Evolutionary conservation across 352 stramenopile species (phyloP).

Genomic region (Saprolegnia parasitica): DNA sequence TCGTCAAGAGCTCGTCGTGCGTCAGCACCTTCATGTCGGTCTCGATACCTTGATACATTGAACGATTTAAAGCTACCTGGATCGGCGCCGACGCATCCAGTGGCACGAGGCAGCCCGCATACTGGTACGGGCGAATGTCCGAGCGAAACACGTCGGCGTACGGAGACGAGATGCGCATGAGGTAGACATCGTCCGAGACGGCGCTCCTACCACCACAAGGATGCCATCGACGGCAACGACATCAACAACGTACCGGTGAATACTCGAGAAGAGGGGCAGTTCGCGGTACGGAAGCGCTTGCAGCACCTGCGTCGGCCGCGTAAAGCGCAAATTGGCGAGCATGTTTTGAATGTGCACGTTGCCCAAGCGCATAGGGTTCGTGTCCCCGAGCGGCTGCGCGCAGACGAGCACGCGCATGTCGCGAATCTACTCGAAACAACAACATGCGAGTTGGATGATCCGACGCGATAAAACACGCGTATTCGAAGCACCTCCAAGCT

Average conservation of each 20-base stretch:
- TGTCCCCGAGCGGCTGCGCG: slow-evolving; percentile 24
- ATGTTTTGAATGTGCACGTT: slow-evolving; percentile 20
- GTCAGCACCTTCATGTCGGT: not conserved
- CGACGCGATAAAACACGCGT: too few species aligned
- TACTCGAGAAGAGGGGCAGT: slow-evolving; percentile 20
- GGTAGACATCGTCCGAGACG: slow-evolving; percentile 26
- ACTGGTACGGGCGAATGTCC: slow-evolving; percentile 5
- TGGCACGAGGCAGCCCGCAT: slow-evolving; percentile 21
- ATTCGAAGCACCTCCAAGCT: slow-evolving; percentile 14
- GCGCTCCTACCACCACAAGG: not conserved
- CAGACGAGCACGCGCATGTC: slow-evolving; percentile 28
- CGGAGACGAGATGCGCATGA: slow-evolving; percentile 23
- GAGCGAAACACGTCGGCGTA: slow-evolving; percentile 19
- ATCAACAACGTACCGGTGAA: slow-evolving; percentile 13
- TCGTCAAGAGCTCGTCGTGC: slow-evolving; percentile 15
- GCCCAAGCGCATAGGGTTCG: slow-evolving; percentile 5
- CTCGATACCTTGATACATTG: not conserved
- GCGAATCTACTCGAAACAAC: slow-evolving; percentile 1
- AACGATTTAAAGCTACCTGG: slow-evolving; percentile 6
- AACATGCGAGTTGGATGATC: not conserved
- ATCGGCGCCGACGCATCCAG: not conserved
- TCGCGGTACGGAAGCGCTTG: slow-evolving; percentile 16
- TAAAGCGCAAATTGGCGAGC: slow-evolving; percentile 24
- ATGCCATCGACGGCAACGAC: too few species aligned
- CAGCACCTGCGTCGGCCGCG: slow-evolving; percentile 22